Evolutionary conservation across 2,329 filamentous ascomycete species (phyloP), one percentile per base, ranked within the genome.

Genomic region (Cercospora nicotianae): DNA sequence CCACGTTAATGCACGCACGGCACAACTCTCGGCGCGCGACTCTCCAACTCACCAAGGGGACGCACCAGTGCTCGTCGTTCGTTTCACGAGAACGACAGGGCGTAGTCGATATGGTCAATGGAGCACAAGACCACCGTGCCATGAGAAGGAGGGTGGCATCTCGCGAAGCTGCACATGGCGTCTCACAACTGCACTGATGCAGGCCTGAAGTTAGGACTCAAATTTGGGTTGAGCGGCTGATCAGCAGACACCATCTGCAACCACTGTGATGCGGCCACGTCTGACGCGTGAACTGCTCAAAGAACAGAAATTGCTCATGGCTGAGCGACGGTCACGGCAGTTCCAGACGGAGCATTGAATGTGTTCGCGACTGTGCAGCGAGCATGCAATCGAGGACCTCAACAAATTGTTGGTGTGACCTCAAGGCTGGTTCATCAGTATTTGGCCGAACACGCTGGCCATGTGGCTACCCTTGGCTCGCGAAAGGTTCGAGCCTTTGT

Each of bases 31-130:
- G 68, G 63, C 48, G 65, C 23, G 2, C 85, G 69, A 3, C 72
- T 63, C 1, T 70, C 60, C 76, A 77, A 83, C 0, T 82, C 1
- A n/a, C 30, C 28, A n/a, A 33, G 28, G 7, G 23, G 28, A 58
- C 55, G 55, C 55, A 58, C 55, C 28, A 58, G 16, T 59, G n/a
- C 31, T 31, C 23, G 28, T 28, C 13, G 30, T 31, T 31, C 28
- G 28, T n/a, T 59, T 59, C 28, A 20, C 55, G 30, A 36, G 28
- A 59, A 59, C 31, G 55, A 59, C 16, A 59, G 18, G 55, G 55
- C 28, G 30, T 13, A 28, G 4, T 53, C 12, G 23, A 28, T 53
- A 16, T 28, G 48, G 23, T 53, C 12, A 26, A 53, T 26, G 23
- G 12, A 53, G 60, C 60, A 51, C 28, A 53, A 53, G 60, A 18